Evolutionary conservation across 768 basidiomycete genomes (phyloP), one percentile per base, ranked within the genome.

Genomic region (Lactarius tabidus): DNA sequence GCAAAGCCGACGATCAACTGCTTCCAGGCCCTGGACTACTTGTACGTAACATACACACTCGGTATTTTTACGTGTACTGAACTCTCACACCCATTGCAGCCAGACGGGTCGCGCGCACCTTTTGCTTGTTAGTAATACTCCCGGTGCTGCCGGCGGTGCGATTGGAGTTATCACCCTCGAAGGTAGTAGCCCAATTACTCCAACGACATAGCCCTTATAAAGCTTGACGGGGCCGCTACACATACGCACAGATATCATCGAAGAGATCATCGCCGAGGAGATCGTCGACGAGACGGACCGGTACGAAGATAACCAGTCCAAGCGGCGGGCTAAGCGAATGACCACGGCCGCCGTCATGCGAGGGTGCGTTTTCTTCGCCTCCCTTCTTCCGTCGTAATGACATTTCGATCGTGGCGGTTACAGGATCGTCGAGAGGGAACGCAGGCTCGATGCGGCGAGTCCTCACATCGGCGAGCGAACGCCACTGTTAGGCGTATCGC

Each of bases 91-190:
- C 18, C 3, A 5, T 23, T 53, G 17, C 58, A 91, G 90, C 77
- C 96, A 97, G 81, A 95, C 95, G 0, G 96, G 96, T 2, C 86
- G 95, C 51, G 93, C 95, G 1, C 96, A 99, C 78, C 79, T 99
- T 58, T 79, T 98, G 15, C 77, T 99, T 35, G 84, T 99, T 43
- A 92, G 89, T 70, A 81, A 80, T 20, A 91, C 91, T 0, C 96
- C 96, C 2, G 96, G 96, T 0, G 75, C 80, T 23, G 79, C 85
- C 7, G 91, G 91, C 28, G 95, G 95, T 41, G 95, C 87, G 1
- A 83, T 97, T 31, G 96, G 96, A 2, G 91, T 98, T 7, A 86
- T 98, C 67, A 95, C 92, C 2, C 83, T 95, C 15, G 91, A 93
- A 82, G 90, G 55, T 59, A 29, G 31, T 20, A 18, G 15, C 29